Base-by-base conservation (phyloP, 495 filamentous ascomycete species). In the Podospora pseudopauciseta region DNA sequence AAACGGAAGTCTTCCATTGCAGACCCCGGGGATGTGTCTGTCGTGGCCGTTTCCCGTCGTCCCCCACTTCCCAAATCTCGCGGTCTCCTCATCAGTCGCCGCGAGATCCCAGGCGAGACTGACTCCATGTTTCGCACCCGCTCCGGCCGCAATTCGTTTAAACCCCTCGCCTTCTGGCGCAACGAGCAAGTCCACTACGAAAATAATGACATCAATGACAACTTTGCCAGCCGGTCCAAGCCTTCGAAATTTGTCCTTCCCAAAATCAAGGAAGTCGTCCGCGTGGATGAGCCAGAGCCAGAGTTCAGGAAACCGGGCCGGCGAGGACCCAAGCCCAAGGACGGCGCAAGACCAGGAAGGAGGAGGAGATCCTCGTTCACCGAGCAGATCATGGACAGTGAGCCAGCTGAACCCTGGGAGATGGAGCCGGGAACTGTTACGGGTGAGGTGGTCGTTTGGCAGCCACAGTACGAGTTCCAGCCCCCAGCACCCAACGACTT, bases 141-240 rank as follows among this genome's bases (percentile, higher is more conserved):
- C 19, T 86, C 83, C 5, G 85, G 85, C 13, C 80, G 84, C 19
- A 81, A 75, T 23, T 85, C 82, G 16, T 85, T 93, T 65, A 87
- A 90, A 68, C 95, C 95, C 6, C 77, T 97, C n/a, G 87, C 89
- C 53, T 94, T 83, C 75, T 98, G 95, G 95, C 88, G 87, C 64
- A 92, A 92, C 65, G 95, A 98, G 74, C 86, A 86, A 27, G 84
- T 90, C 65, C 84, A 92, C 2, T 93, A 88, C 75, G 87, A 86
- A 13, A 71, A 82, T 7, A 83, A 89, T 67, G 85, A 84, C 34
- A 82, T 82, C 64, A 67, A 77, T 34, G 70, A 77, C 56, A 79
- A 77, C 15, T 82, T 68, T 39, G 28, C 26, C 5, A 39, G 65
- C 5, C 23, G 63, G 5, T 61, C 84, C 60, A 79, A 74, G 28